Evolutionary conservation across 202 grass and related monocot species (phyloP).

Genomic region (Thinopyrum obtusiflorum): DNA sequence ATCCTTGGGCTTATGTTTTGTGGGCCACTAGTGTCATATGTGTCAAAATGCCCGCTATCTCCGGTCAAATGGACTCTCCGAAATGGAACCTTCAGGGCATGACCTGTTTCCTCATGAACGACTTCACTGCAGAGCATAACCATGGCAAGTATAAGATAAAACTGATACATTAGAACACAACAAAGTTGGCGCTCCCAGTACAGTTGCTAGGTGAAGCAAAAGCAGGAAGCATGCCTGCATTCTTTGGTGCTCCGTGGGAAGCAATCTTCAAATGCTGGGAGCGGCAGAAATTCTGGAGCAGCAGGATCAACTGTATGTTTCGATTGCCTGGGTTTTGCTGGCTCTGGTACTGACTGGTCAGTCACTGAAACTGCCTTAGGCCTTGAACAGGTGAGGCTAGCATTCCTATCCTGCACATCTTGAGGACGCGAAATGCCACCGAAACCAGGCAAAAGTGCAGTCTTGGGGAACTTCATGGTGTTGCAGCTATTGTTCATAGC

Average conservation of each 20-base stretch:
- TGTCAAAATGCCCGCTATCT: conserved; percentile 76
- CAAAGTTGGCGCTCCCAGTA: neutral
- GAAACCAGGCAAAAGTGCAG: conserved; percentile 51
- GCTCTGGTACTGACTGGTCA: conserved; percentile 44
- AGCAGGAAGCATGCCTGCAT: conserved; percentile 52
- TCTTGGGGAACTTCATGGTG: conserved; percentile 46
- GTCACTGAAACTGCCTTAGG: conserved; percentile 52
- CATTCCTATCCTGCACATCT: conserved; percentile 39
- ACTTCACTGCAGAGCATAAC: conserved; percentile 70
- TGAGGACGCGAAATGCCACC: conserved; percentile 34
- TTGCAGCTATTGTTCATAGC: conserved; percentile 52
- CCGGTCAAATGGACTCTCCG: conserved; percentile 78
- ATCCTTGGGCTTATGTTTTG: conserved; percentile 78
- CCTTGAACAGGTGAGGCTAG: conserved; percentile 32
- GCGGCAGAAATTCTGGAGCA: conserved; percentile 85
- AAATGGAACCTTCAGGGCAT: conserved; percentile 84
- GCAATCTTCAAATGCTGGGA: conserved; percentile 92
- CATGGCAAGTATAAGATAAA: conserved; percentile 24
- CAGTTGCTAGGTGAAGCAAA: neutral
- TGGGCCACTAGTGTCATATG: conserved; percentile 94
- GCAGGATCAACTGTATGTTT: conserved; percentile 73
- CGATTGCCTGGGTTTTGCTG: conserved; percentile 49
- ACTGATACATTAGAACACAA: neutral
- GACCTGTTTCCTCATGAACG: conserved; percentile 80
- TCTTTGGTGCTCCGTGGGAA: conserved; percentile 95